A percentile compares a stretch with the other conserved stretches of the same genome.
Evolutionary conservation across 805 yeast species (phyloP).

Genomic region (Cyberlindnera mrakii): DNA sequence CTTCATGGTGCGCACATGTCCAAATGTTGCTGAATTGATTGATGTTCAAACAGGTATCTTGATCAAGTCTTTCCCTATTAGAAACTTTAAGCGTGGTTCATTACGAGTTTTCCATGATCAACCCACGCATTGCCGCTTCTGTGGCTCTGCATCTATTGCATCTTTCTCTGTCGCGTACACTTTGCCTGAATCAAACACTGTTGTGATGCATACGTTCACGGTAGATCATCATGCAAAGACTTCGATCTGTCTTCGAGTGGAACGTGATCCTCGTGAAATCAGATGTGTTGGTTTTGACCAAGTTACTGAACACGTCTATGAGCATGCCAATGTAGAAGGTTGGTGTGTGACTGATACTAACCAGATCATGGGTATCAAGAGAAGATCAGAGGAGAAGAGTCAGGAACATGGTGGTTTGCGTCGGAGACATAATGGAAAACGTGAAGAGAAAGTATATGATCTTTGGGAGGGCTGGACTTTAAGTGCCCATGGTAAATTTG

Average conservation of each 20-base stretch:
- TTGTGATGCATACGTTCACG: slow-evolving; percentile 68
- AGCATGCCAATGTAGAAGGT: slow-evolving; percentile 60
- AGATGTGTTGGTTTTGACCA: slow-evolving; percentile 83
- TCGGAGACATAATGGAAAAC: slow-evolving; percentile 7
- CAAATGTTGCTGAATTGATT: slow-evolving; percentile 53
- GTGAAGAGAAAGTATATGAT: slow-evolving; percentile 27
- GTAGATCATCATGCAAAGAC: slow-evolving; percentile 71
- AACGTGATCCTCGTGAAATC: slow-evolving; percentile 87
- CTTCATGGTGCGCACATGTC: slow-evolving; percentile 58
- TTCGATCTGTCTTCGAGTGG: slow-evolving; percentile 80
- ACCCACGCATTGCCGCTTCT: slow-evolving; percentile 84
- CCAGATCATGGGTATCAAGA: slow-evolving; percentile 53
- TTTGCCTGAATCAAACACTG: slow-evolving; percentile 45
- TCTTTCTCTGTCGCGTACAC: slow-evolving; percentile 71
- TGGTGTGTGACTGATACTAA: slow-evolving; percentile 81
- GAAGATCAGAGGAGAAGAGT: slow-evolving; percentile 11
- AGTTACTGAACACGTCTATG: slow-evolving; percentile 62
- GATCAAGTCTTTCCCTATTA: slow-evolving; percentile 54
- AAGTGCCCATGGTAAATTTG: slow-evolving; percentile 57
- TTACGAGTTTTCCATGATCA: slow-evolving; percentile 73
- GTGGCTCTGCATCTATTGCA: slow-evolving; percentile 81
- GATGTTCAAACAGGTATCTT: slow-evolving; percentile 77
- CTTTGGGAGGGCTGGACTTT: slow-evolving; percentile 83
- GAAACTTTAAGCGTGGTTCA: slow-evolving; percentile 47
- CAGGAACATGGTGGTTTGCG: slow-evolving; percentile 11